Evolutionary conservation across 2,329 filamentous ascomycete genomes (phyloP).

Genomic region (Fusarium praegraminearum): DNA sequence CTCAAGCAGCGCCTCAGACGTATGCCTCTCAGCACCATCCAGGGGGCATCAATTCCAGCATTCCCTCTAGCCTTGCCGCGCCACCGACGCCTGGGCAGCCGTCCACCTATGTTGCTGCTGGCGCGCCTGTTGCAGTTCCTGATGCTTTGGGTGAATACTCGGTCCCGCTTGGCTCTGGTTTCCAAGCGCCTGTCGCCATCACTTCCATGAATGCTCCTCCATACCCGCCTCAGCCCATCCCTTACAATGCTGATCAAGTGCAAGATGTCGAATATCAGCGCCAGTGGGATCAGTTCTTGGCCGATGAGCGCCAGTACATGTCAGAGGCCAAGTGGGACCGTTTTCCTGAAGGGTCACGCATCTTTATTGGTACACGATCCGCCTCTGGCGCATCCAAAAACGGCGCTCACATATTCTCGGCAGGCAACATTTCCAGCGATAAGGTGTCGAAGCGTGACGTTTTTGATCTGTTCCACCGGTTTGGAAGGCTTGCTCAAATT

Average conservation of each 20-base stretch:
- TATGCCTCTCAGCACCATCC: conserved; percentile 56
- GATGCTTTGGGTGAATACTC: conserved; percentile 51
- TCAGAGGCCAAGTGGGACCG: conserved; percentile 84
- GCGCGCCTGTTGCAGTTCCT: conserved; percentile 50
- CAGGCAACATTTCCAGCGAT: conserved; percentile 92
- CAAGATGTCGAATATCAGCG: conserved; percentile 67
- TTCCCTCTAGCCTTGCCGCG: conserved; percentile 45
- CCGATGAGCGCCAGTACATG: conserved; percentile 80
- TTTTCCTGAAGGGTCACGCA: conserved; percentile 80
- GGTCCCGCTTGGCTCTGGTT: conserved; percentile 47
- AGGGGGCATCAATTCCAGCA: conserved; percentile 49
- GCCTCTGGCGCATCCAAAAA: conserved; percentile 46
- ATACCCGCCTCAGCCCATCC: conserved; percentile 49
- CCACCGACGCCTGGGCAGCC: conserved; percentile 52
- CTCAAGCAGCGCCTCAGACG: conserved; percentile 54
- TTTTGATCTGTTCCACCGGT: conserved; percentile 88
- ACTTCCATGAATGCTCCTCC: conserved; percentile 50
- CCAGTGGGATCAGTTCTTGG: conserved; percentile 78
- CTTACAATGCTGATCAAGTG: conserved; percentile 48
- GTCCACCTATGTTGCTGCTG: conserved; percentile 51
- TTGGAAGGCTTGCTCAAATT: conserved; percentile 90
- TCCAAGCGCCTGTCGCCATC: conserved; percentile 47
- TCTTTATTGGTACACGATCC: conserved; percentile 78
- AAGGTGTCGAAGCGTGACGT: conserved; percentile 94
- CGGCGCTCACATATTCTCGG: conserved; percentile 47